Evolutionary conservation across 2,329 filamentous ascomycete genomes (phyloP), one percentile per base, ranked within the genome.

Genomic region (Colletotrichum sp.): DNA sequence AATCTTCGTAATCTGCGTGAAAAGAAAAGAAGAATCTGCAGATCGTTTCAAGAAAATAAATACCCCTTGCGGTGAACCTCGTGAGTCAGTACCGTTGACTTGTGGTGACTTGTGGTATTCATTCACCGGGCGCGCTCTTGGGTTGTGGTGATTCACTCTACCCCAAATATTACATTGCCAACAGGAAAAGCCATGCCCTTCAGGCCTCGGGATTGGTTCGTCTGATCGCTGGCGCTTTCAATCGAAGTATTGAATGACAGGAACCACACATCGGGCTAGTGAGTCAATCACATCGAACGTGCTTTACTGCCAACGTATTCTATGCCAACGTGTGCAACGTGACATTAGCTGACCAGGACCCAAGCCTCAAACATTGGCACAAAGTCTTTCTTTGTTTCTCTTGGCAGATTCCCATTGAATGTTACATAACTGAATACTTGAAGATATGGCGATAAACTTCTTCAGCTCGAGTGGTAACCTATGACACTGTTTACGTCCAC

Each of bases 321-420:
- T 4, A 5, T n/a, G 5, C 3, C 43, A 13, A 13, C 43, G 10
- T 52, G 6, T 2, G 43, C 6, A 52, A 52, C 43, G n/a, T 52
- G n/a, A 12, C 43, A 4, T 21, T 21, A 21, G 3, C 10, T 6
- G n/a, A 21, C 12, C 0, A 4, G 9, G 10, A 10, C 10, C 3
- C 43, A 52, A 52, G 43, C n/a, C 16, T 21, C 18, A 52, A 13
- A 4, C n/a, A 13, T 52, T 52, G n/a, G 43, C n/a, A 21, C 10
- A 4, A 4, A 12, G 43, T 13, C 2, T 4, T 52, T 52, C 43
- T 52, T 52, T 52, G 10, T 21, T 52, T 13, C 43, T 52, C 10
- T 5, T 13, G 6, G 9, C 3, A 48, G 18, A 21, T 0, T 5
- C n/a, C n/a, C 1, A 21, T 0, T 34, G 32, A 15, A 34, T 0